These are phyloP conservation scores for Ganoderma meredithae DNA, from an alignment of 1,284 basidiomycete species.

Conservation along the genomic window DNA sequence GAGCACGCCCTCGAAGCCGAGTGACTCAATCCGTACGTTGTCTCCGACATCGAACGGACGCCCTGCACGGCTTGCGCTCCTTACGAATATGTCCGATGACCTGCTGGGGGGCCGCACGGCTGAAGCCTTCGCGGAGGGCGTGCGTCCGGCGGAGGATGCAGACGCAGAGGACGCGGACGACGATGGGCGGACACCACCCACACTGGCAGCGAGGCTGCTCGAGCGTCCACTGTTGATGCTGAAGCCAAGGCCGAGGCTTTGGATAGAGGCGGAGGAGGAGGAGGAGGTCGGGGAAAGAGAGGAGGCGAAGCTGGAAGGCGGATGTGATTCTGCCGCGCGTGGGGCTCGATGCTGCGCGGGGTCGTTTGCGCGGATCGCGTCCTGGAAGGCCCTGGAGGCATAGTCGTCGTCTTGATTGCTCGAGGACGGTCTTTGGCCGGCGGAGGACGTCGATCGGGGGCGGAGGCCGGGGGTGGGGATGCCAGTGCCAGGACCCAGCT, in stretches of 20 bases:
- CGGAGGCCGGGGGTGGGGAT: slow-evolving; percentile 74
- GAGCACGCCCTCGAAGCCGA: slow-evolving; percentile 85
- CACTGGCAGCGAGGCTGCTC: slow-evolving; percentile 40
- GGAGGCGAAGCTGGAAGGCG: slow-evolving; percentile 46
- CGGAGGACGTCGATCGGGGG: slow-evolving; percentile 68
- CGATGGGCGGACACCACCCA: slow-evolving; percentile 42
- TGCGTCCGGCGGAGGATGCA: slow-evolving; percentile 56
- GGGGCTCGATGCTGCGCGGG: slow-evolving; percentile 68
- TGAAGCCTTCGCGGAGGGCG: slow-evolving; percentile 62
- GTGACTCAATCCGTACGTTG: slow-evolving; percentile 82
- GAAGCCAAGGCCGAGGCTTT: slow-evolving; percentile 5
- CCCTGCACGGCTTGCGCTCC: slow-evolving; percentile 52
- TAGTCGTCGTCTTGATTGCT: slow-evolving; percentile 55
- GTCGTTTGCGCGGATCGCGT: slow-evolving; percentile 81
- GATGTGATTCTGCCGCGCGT: slow-evolving; percentile 44
- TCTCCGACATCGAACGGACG: slow-evolving; percentile 76
- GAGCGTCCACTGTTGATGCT: slow-evolving; percentile 49
- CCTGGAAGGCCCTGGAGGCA: slow-evolving; percentile 71
- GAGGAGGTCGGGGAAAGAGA: slow-evolving; percentile 53
- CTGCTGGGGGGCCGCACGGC: slow-evolving; percentile 61
- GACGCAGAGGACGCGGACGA: slow-evolving; percentile 48
- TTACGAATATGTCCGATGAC: slow-evolving; percentile 62
- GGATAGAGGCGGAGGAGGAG: slow-evolving; percentile 19
- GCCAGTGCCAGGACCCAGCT: slow-evolving; percentile 42
- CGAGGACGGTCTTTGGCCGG: slow-evolving; percentile 43